Base-by-base conservation (phyloP, 352 stramenopile genomes). In the Phytopythium chamaehyphon region DNA sequence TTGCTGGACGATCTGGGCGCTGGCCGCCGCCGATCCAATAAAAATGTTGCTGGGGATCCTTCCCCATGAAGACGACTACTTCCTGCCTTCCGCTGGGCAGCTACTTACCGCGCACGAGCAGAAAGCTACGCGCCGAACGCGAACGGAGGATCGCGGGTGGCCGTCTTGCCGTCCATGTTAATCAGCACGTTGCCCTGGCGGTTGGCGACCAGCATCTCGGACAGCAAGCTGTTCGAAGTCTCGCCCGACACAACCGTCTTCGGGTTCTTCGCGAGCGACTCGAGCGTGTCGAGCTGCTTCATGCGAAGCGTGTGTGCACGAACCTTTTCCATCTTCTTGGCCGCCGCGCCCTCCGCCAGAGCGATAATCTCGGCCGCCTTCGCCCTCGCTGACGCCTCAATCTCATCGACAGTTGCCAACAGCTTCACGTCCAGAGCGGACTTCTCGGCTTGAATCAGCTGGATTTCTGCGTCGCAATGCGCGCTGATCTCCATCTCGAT, bases 171-270 rank as follows among this genome's bases (percentile, higher is more conserved):
- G 11, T 67, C 67, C 23, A 79, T 21, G 42, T 80, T 83, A 5
- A 86, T 50, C 43, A 86, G 64, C 4, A 86, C 44, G 31, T 71
- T 79, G 37, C 55, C 61, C 51, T 86, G 69, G 18, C 66, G 71
- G 49, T 86, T 78, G 10, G 72, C 71, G 18, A 83, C 69, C 47
- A 86, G 62, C 51, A 86, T 62, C 54, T 86, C 75, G 8, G 74
- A 66, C 10, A 86, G 50, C 23, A 83, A 36, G 52, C 64, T 81
- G 48, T 76, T 78, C 18, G 63, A 72, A 6, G 61, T 65, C n/a
- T 78, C 70, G 44, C 73, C 73, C n/a, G 68, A 72, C 23, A 85
- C 59, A 9, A 85, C 67, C 9, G 59, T 66, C 26, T 76, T 57
- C 14, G 69, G 45, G 48, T 84, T 84, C 21, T 52, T 59, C 14